phyloP scores from a whole-genome alignment of 192 early-diverging fungal species.

The Linnemannia hyalina region DNA sequence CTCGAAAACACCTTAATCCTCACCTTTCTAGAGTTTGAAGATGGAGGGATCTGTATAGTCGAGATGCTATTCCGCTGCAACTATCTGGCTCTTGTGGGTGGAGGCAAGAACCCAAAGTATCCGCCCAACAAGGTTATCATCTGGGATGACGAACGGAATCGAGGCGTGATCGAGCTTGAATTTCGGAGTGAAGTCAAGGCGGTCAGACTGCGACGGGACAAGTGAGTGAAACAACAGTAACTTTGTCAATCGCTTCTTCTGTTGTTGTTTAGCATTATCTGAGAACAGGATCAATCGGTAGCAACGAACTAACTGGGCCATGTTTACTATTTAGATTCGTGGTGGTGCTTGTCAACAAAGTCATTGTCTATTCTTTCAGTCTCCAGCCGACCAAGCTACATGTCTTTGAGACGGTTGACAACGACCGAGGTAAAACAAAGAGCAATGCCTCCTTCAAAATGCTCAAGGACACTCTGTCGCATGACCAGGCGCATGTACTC shows the following conservation, averaged over 20 bases:
- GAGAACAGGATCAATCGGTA: neutral
- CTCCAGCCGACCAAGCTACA: slow-evolving; percentile 79
- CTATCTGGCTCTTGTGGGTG: slow-evolving; percentile 88
- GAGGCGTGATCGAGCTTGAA: slow-evolving; percentile 80
- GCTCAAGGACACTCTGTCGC: neutral
- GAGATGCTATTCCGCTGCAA: slow-evolving; percentile 91
- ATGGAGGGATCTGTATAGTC: slow-evolving; percentile 85
- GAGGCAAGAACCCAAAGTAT: slow-evolving; percentile 85
- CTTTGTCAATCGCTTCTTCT: slow-evolving; percentile 3
- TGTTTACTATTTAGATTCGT: slow-evolving; percentile 69
- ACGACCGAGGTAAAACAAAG: slow-evolving; percentile 70
- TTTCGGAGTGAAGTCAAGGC: slow-evolving; percentile 85
- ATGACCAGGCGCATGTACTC: neutral
- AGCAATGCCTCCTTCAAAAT: neutral
- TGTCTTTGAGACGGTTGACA: slow-evolving; percentile 85
- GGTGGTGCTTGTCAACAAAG: slow-evolving; percentile 81
- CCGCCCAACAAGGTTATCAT: slow-evolving; percentile 91
- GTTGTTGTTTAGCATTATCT: neutral
- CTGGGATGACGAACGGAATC: slow-evolving; percentile 85
- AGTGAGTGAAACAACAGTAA: slow-evolving; percentile 54
- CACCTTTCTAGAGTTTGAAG: slow-evolving; percentile 73
- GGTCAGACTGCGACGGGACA: slow-evolving; percentile 82
- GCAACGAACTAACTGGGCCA: neutral
- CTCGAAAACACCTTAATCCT: too few relatives aligned
- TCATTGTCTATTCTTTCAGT: slow-evolving; percentile 84